Evolutionary conservation across 1,284 basidiomycete species (phyloP).

Genomic region (Trametes hirsuta): DNA sequence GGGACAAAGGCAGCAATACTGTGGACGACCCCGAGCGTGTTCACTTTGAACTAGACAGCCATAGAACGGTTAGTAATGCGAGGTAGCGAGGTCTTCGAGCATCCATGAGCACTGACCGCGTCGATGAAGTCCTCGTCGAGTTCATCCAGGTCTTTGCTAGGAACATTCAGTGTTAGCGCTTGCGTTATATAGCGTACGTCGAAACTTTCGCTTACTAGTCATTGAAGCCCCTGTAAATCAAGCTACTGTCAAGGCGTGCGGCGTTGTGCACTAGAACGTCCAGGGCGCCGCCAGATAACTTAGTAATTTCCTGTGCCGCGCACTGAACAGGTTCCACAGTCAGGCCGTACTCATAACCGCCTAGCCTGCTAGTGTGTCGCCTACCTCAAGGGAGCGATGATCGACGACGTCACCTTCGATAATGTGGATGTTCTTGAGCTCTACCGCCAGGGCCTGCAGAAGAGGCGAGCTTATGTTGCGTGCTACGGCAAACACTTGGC

Average conservation of each 20-base stretch:
- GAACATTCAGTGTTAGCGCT: no score
- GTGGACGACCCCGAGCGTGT: conserved; percentile 43
- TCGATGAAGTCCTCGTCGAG: conserved; percentile 31
- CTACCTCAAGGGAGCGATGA: background rate
- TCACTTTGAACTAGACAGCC: conserved; percentile 35
- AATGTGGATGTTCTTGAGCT: background rate
- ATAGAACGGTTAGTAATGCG: no score
- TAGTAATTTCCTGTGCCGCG: background rate
- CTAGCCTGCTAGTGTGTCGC: no score
- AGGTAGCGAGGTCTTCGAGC: background rate
- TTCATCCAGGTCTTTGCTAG: conserved; percentile 9
- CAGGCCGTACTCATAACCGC: background rate
- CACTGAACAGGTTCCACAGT: background rate
- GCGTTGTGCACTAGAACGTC: conserved; percentile 5
- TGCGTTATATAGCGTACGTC: background rate
- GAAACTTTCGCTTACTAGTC: background rate
- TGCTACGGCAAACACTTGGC: background rate
- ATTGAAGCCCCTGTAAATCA: background rate
- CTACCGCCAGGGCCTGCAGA: background rate
- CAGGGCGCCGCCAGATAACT: background rate
- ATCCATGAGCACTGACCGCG: background rate
- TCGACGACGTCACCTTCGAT: background rate
- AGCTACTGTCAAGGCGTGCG: background rate
- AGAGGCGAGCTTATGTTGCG: background rate
- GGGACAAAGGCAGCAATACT: conserved; percentile 42